A percentile compares a stretch with the other conserved stretches of the same genome.
phyloP scores from a whole-genome alignment of 805 yeast genomes.

The Vanderwaltozyma tropicalis region DNA sequence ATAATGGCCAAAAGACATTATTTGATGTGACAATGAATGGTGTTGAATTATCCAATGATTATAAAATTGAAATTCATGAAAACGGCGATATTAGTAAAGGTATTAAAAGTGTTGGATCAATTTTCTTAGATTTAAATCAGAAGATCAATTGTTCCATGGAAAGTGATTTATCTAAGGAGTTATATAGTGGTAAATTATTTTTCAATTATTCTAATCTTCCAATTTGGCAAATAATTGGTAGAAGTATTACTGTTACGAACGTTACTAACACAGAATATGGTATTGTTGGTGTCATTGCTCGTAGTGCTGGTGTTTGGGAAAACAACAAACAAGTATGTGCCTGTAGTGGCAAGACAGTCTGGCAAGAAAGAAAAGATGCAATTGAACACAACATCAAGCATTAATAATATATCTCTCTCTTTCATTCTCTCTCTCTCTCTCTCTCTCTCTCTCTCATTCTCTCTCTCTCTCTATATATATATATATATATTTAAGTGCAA shows the following conservation, averaged over 20 bases:
- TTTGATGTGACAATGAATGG: slow-evolving; percentile 78
- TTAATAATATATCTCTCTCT: no score
- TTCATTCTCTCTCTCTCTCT: no score
- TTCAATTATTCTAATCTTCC: slow-evolving; percentile 33
- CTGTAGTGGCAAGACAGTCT: slow-evolving; percentile 88
- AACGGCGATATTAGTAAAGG: slow-evolving; percentile 73
- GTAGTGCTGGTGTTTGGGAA: slow-evolving; percentile 97
- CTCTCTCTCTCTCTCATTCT: no score
- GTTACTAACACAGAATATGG: slow-evolving; percentile 20
- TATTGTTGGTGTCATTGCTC: slow-evolving; percentile 80
- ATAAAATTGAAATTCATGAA: slow-evolving; percentile 57
- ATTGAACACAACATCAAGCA: slow-evolving; percentile 23
- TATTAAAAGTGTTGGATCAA: slow-evolving; percentile 52
- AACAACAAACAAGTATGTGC: slow-evolving; percentile 88
- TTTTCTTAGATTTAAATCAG: slow-evolving; percentile 31
- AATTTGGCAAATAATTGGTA: slow-evolving; percentile 58
- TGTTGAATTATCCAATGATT: slow-evolving; percentile 44
- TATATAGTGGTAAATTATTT: slow-evolving; percentile 38
- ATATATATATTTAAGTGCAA: no score
- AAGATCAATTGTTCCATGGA: slow-evolving; percentile 23
- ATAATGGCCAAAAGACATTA: slow-evolving; percentile 37
- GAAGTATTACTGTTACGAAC: slow-evolving; percentile 35
- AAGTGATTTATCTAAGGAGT: slow-evolving; percentile 21
- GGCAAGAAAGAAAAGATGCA: slow-evolving; percentile 90
- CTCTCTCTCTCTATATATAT: background rate